Percentiles rank a stretch among this genome's conserved stretches.
Evolutionary conservation across 129 eudicot genomes (phyloP).

Genomic region (Calendula officinalis): DNA sequence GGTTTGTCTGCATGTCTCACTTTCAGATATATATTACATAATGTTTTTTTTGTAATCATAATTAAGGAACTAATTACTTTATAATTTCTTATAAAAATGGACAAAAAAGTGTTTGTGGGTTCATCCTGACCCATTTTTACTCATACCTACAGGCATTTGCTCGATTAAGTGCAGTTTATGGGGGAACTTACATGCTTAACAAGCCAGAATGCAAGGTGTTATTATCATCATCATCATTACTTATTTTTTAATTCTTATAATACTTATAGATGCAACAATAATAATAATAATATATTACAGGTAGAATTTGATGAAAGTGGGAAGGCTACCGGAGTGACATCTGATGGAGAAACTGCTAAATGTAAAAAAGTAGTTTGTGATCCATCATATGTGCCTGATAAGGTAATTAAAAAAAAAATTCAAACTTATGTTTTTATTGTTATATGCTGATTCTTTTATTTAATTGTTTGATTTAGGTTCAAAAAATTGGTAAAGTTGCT

Average conservation of each 20-base stretch:
- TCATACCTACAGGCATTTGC: slow-evolving; percentile 76
- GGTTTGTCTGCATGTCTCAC: slow-evolving; percentile 42
- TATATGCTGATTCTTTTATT: not conserved
- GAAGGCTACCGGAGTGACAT: slow-evolving; percentile 76
- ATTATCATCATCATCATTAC: slow-evolving; percentile 1
- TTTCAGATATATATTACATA: not conserved
- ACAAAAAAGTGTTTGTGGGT: not conserved
- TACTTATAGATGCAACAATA: not conserved
- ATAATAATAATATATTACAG: slow-evolving; percentile 30
- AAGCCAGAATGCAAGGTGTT: slow-evolving; percentile 90
- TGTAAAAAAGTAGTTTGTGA: slow-evolving; percentile 98
- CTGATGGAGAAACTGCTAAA: slow-evolving; percentile 97
- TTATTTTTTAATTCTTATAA: not conserved
- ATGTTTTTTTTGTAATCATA: not conserved
- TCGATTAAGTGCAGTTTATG: slow-evolving; percentile 98
- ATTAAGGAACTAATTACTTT: not conserved
- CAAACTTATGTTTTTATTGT: not conserved
- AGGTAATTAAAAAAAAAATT: slow-evolving; percentile 41
- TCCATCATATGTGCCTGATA: slow-evolving; percentile 80
- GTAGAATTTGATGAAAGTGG: slow-evolving; percentile 80
- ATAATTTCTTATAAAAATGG: too few relatives aligned
- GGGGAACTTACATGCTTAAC: slow-evolving; percentile 98
- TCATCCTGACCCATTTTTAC: not conserved
- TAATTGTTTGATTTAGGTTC: slow-evolving; percentile 37
- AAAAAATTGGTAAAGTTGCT: slow-evolving; percentile 86